phyloP scores from a whole-genome alignment of 257 asterid genomes.

The Gentiana straminea region DNA sequence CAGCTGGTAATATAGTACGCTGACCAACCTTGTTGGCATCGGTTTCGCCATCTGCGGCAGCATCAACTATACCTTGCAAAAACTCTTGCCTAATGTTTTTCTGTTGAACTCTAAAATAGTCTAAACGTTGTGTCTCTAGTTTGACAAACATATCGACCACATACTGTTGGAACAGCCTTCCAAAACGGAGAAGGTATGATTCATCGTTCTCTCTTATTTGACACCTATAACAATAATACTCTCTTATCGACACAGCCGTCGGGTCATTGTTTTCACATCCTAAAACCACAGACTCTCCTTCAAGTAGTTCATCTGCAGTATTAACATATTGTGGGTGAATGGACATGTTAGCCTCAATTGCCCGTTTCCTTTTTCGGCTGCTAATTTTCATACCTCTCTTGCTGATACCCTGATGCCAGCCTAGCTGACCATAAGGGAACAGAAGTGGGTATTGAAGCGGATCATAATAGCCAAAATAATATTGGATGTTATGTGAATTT shows the following conservation, averaged over 20 bases:
- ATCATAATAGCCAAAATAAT: constrained; percentile 2
- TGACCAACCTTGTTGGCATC: not conserved
- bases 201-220: not conserved
- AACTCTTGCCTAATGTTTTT: not conserved
- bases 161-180: not conserved
- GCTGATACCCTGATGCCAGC: constrained; percentile 1
- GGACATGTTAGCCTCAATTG: no score
- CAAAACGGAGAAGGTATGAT: not conserved
- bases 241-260: no score
- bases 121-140: not conserved
- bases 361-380: no score
- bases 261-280: not conserved
- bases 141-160: not conserved
- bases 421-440: not conserved
- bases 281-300: not conserved
- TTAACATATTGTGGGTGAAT: no score
- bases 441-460: constrained; percentile 7
- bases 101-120: not conserved
- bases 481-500: not conserved
- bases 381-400: not conserved
- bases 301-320: not conserved
- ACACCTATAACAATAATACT: no score
- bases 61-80: not conserved
- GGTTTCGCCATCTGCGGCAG: not conserved
- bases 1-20: not conserved